Conservation (phyloP, 164 flowering plant species). For the Umbilicus rupestris region DNA sequence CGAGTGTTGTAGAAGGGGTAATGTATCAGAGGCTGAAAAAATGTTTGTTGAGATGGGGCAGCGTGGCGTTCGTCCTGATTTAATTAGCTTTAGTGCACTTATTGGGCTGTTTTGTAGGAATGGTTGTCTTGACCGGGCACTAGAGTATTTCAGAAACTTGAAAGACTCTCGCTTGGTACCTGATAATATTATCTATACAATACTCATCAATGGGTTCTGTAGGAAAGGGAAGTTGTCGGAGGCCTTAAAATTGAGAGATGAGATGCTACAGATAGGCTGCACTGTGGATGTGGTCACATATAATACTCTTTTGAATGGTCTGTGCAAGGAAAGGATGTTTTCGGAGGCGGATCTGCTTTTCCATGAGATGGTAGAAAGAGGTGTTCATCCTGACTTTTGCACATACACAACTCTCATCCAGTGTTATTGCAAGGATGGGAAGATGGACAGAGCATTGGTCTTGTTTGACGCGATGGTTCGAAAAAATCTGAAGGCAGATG, state of each 20-base stretch:
- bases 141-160: constrained; percentile 46
- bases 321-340: constrained; percentile 66
- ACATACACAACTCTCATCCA: constrained; percentile 71
- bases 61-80: constrained; percentile 47
- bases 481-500: constrained; percentile 59
- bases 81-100: constrained; percentile 60
- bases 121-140: constrained; percentile 48
- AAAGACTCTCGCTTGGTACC: constrained; percentile 50
- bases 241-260: constrained; percentile 66
- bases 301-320: constrained; percentile 69
- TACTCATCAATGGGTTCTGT: constrained; percentile 71
- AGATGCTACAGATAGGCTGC: constrained; percentile 65
- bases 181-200: constrained; percentile 68
- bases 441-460: constrained; percentile 40
- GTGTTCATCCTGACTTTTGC: constrained; percentile 58
- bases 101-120: constrained; percentile 53
- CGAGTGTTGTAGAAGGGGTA: constrained; percentile 46
- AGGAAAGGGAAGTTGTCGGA: constrained; percentile 42
- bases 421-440: constrained; percentile 61
- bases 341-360: constrained; percentile 58
- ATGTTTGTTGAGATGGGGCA: constrained; percentile 44
- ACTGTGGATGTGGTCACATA: constrained; percentile 63
- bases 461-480: constrained; percentile 57
- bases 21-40: constrained; percentile 32
- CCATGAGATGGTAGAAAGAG: constrained; percentile 68